phyloP scores from a whole-genome alignment of 441 rosid genomes.

The Adansonia rubrostipa region DNA sequence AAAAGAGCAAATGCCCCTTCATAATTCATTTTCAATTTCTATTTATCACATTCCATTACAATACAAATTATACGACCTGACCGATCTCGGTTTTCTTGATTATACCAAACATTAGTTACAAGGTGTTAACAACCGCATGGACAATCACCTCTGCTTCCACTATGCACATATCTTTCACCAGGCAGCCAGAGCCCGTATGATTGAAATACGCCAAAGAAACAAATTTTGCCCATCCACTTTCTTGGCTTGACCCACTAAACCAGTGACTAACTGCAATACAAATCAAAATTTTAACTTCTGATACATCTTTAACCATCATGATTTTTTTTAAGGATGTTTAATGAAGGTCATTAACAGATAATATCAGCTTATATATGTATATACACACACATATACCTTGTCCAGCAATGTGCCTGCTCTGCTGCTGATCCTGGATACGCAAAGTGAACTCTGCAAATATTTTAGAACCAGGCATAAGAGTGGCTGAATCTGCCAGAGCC shows the following conservation, averaged over 20 bases:
- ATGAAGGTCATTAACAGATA: not conserved
- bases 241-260: conserved; percentile 36
- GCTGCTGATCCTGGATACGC: conserved; percentile 43
- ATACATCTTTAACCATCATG: too few relatives aligned
- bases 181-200: conserved; percentile 34
- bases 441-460: conserved; percentile 42
- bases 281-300: not conserved
- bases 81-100: not conserved
- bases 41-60: not conserved
- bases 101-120: conserved; percentile 17
- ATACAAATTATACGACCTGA: not conserved
- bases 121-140: conserved; percentile 32
- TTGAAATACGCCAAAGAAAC: conserved; percentile 31
- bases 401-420: conserved; percentile 43
- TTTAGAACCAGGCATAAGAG: conserved; percentile 33
- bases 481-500: conserved; percentile 34
- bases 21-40: not conserved
- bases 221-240: conserved; percentile 47
- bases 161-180: conserved; percentile 40
- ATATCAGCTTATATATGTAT: not conserved
- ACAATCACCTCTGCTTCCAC: conserved; percentile 50
- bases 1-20: too few relatives aligned
- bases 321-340: not conserved
- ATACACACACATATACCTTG: conserved; percentile 44
- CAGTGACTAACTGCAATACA: conserved; percentile 34